Conservation (phyloP, 2,329 filamentous ascomycete species). For the Xylariaceae sp. region DNA sequence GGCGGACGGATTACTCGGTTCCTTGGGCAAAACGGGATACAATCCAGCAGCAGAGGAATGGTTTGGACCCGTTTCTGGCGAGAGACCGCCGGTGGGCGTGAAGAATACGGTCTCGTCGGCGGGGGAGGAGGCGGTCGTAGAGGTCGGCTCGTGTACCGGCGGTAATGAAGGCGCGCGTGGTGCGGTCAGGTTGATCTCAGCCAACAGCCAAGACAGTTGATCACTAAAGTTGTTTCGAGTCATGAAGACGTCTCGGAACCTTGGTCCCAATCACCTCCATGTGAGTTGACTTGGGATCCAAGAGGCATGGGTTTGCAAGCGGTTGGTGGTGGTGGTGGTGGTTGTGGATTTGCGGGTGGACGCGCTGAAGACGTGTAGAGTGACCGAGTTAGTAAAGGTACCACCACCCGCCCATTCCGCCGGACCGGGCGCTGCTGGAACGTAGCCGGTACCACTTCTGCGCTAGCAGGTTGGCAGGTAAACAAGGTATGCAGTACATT, state of each 20-base stretch:
- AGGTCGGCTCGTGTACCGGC: constrained; percentile 26
- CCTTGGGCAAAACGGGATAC: constrained; percentile 25
- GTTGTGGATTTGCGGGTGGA: constrained; percentile 1
- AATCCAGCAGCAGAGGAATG: constrained; percentile 13
- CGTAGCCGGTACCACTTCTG: no score
- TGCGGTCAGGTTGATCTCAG: constrained; percentile 42
- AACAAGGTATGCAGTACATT: not conserved
- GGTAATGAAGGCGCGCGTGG: constrained; percentile 39
- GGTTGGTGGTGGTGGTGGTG: constrained; percentile 2
- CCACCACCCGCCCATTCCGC: not conserved
- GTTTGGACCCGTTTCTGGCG: constrained; percentile 21
- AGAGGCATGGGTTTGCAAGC: constrained; percentile 13
- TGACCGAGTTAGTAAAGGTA: not conserved
- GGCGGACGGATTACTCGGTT: constrained; percentile 13
- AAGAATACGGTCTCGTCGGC: constrained; percentile 27
- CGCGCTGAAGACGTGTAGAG: constrained; percentile 1
- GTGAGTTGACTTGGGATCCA: constrained; percentile 23
- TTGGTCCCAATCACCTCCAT: constrained; percentile 35
- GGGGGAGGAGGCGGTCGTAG: constrained; percentile 24
- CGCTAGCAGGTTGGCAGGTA: not conserved
- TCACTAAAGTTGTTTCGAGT: constrained; percentile 58
- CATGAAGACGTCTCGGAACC: constrained; percentile 49
- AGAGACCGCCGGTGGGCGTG: constrained; percentile 15
- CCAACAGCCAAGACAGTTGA: constrained; percentile 55
- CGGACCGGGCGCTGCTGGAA: not conserved